These are phyloP conservation scores for Dactylellina haptotyla DNA, from an alignment of 2,329 filamentous ascomycete species.

Conservation along the genomic window DNA sequence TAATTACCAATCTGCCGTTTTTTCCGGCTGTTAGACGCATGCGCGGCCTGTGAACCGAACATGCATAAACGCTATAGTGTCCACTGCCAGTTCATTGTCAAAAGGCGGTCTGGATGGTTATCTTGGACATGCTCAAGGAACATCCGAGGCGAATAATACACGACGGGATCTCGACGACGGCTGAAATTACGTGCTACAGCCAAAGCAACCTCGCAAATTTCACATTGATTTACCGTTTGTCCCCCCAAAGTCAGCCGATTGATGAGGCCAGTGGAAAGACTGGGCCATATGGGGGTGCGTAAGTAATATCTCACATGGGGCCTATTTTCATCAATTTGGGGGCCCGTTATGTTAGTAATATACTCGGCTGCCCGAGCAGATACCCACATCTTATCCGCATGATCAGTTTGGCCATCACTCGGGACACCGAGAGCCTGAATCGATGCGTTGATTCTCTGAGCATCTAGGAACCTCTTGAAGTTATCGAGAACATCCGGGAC, in stretches of 20 bases:
- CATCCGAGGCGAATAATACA: too few relatives aligned
- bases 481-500: background rate
- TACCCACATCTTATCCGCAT: constrained; percentile 4
- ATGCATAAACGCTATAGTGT: too few relatives aligned
- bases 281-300: background rate
- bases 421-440: background rate
- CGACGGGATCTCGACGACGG: too few relatives aligned
- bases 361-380: background rate
- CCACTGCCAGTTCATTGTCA: too few relatives aligned
- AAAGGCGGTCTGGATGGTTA: too few relatives aligned
- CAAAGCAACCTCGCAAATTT: too few relatives aligned
- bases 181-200: too few relatives aligned
- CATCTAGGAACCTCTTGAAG: background rate
- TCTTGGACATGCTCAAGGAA: too few relatives aligned
- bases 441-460: background rate
- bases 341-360: background rate
- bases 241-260: background rate
- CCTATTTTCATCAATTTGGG: background rate
- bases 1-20: too few relatives aligned
- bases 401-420: constrained; percentile 16
- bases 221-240: background rate
- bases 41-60: too few relatives aligned
- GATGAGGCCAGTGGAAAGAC: background rate
- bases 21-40: too few relatives aligned
- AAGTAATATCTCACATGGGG: background rate